Percentiles rank a stretch among this genome's conserved stretches.
These are phyloP conservation scores for Paracamarosporium sp. DNA, from an alignment of 2,329 filamentous ascomycete genomes.

Conservation along the genomic window DNA sequence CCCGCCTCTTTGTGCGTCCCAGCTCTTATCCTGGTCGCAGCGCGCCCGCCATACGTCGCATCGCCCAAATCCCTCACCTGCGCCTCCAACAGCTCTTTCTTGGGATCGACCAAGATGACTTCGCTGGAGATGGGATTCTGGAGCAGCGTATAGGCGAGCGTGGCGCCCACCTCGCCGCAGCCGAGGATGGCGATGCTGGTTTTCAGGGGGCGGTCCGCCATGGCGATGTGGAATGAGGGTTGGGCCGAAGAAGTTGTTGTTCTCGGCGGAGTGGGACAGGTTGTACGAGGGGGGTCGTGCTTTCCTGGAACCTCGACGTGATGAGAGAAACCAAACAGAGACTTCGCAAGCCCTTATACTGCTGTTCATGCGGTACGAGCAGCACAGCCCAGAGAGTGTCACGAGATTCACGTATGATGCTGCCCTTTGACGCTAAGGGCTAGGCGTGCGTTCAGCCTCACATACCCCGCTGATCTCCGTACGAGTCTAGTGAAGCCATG, in stretches of 20 bases:
- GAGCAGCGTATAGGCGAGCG: conserved; percentile 60
- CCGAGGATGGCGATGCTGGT: conserved; percentile 58
- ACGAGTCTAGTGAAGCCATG: no score
- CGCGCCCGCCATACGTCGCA: conserved; percentile 54
- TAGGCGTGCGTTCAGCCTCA: conserved; percentile 2
- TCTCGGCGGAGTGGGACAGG: neutral
- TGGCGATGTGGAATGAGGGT: conserved; percentile 9
- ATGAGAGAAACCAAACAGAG: neutral
- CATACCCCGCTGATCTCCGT: neutral
- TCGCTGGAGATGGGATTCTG: conserved; percentile 58
- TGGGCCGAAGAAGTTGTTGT: neutral
- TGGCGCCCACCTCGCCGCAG: conserved; percentile 59
- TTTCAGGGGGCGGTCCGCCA: conserved; percentile 38
- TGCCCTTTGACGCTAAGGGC: neutral
- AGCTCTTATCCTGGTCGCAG: conserved; percentile 52
- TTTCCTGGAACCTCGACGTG: no score
- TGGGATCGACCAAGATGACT: conserved; percentile 61
- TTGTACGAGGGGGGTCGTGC: neutral
- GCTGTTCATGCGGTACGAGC: neutral
- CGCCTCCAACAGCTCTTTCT: conserved; percentile 54
- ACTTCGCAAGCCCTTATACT: neutral
- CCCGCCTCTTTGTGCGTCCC: conserved; percentile 57
- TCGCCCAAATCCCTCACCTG: conserved; percentile 62
- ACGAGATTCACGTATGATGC: conserved; percentile 1
- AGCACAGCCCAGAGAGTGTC: neutral